Percentiles rank a stretch among this genome's conserved stretches.
phyloP scores from a whole-genome alignment of 768 basidiomycete species.

The Xerocomellus dryophilus region DNA sequence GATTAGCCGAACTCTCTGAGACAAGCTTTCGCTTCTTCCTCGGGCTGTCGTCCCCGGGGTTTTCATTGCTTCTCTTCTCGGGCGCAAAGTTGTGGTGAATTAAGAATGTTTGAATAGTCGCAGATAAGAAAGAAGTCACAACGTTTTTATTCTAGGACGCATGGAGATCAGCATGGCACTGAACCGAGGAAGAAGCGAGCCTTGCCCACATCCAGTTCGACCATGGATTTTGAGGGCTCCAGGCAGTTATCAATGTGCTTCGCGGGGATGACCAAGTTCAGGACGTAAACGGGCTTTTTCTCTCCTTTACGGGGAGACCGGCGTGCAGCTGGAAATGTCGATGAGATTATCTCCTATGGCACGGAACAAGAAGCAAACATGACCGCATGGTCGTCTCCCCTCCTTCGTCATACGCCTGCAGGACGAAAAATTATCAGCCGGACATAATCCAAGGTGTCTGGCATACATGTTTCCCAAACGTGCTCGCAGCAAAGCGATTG shows the following conservation, averaged over 20 bases:
- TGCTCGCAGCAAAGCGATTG: slow-evolving; percentile 57
- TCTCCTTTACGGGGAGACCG: slow-evolving; percentile 78
- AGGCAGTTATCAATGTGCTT: slow-evolving; percentile 71
- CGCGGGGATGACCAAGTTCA: slow-evolving; percentile 69
- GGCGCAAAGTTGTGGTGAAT: slow-evolving; percentile 56
- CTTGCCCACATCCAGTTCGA: slow-evolving; percentile 63
- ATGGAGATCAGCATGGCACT: slow-evolving; percentile 9
- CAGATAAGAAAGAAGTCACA: slow-evolving; percentile 54
- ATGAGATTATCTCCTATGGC: slow-evolving; percentile 12
- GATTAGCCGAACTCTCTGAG: slow-evolving; percentile 14
- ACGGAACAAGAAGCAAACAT: slow-evolving; percentile 13
- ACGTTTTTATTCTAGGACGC: slow-evolving; percentile 52
- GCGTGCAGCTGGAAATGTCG: slow-evolving; percentile 44
- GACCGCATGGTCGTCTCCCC: slow-evolving; percentile 42
- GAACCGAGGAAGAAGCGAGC: slow-evolving; percentile 6
- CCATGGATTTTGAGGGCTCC: slow-evolving; percentile 69
- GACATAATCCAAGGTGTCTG: not conserved
- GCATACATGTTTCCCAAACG: slow-evolving; percentile 72
- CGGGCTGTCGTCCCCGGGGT: slow-evolving; percentile 32
- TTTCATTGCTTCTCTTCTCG: slow-evolving; percentile 13
- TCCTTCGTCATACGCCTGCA: slow-evolving; percentile 68
- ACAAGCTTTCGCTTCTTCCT: slow-evolving; percentile 51
- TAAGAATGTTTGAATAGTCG: slow-evolving; percentile 61
- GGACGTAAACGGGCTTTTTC: slow-evolving; percentile 77
- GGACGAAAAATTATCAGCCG: slow-evolving; percentile 4